Conservation (phyloP, 2,329 filamentous ascomycete species). For the Aspergillus brasiliensis region DNA sequence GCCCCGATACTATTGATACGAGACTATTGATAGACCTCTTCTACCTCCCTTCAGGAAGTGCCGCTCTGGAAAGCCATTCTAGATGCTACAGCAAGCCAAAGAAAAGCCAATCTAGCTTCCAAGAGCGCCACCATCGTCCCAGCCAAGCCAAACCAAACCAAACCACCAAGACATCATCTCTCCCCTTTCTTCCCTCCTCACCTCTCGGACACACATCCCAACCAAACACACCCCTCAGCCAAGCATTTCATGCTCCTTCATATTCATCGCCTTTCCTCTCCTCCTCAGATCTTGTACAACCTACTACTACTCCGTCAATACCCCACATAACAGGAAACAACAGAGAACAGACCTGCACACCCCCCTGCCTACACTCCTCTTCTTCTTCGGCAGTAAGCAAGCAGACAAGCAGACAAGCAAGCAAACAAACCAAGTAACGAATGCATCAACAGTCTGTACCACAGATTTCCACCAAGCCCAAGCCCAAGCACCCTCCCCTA, state of each 20-base stretch:
- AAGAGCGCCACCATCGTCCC: too few species aligned
- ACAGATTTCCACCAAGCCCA: constrained; percentile 28
- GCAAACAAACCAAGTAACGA: constrained; percentile 28
- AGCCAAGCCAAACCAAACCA: constrained; percentile 24
- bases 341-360: constrained; percentile 30
- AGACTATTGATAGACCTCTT: too few species aligned
- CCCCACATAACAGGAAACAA: constrained; percentile 31
- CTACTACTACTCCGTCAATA: too few species aligned
- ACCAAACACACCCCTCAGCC: background rate
- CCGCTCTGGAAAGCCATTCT: too few species aligned
- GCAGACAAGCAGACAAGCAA: constrained; percentile 10
- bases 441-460: constrained; percentile 30
- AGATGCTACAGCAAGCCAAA: too few species aligned
- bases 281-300: constrained; percentile 40
- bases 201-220: background rate
- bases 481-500: background rate
- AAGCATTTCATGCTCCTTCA: constrained; percentile 18
- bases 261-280: constrained; percentile 31
- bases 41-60: too few species aligned
- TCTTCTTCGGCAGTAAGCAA: background rate
- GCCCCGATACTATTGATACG: too few species aligned
- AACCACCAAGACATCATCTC: background rate
- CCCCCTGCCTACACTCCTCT: constrained; percentile 15
- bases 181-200: constrained; percentile 29
- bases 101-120: too few species aligned